Evolutionary conservation across 1,284 basidiomycete species (phyloP).

Genomic region (Paramarasmius palmivorus): DNA sequence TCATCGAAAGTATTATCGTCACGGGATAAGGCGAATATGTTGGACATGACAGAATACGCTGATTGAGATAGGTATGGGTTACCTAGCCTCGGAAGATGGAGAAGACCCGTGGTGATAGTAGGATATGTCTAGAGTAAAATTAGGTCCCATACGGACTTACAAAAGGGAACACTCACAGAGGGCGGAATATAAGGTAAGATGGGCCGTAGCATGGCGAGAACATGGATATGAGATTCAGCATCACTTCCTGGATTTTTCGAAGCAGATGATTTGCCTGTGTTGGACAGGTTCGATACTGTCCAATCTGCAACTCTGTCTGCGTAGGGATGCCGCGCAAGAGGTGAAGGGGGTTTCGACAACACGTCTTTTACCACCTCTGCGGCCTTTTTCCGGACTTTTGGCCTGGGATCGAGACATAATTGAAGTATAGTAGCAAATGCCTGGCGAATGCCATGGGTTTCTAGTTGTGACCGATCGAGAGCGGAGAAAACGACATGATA

Average conservation of each 20-base stretch:
- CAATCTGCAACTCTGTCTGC: slow-evolving; percentile 79
- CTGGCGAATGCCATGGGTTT: slow-evolving; percentile 69
- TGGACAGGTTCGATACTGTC: slow-evolving; percentile 67
- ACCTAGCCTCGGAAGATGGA: slow-evolving; percentile 79
- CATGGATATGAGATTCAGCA: slow-evolving; percentile 78
- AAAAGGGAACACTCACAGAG: slow-evolving; percentile 45
- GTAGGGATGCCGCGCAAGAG: slow-evolving; percentile 84
- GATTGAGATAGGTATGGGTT: slow-evolving; percentile 85
- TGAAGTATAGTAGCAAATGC: slow-evolving; percentile 80
- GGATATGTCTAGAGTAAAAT: slow-evolving; percentile 60
- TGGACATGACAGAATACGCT: slow-evolving; percentile 78
- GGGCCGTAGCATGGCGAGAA: slow-evolving; percentile 75
- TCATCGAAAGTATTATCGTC: slow-evolving; percentile 46
- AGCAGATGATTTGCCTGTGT: slow-evolving; percentile 64
- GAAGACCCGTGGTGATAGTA: slow-evolving; percentile 65
- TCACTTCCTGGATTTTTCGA: slow-evolving; percentile 62
- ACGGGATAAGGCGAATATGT: slow-evolving; percentile 62
- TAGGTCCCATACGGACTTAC: slow-evolving; percentile 18
- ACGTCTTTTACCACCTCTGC: slow-evolving; percentile 84
- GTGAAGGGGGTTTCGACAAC: slow-evolving; percentile 73
- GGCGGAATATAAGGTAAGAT: slow-evolving; percentile 65
- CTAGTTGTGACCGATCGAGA: slow-evolving; percentile 73
- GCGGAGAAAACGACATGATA: slow-evolving; percentile 68
- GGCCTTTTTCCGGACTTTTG: slow-evolving; percentile 92
- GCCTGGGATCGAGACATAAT: slow-evolving; percentile 84